phyloP scores from a whole-genome alignment of 768 basidiomycete genomes.

The Kwoniella shandongensis region DNA sequence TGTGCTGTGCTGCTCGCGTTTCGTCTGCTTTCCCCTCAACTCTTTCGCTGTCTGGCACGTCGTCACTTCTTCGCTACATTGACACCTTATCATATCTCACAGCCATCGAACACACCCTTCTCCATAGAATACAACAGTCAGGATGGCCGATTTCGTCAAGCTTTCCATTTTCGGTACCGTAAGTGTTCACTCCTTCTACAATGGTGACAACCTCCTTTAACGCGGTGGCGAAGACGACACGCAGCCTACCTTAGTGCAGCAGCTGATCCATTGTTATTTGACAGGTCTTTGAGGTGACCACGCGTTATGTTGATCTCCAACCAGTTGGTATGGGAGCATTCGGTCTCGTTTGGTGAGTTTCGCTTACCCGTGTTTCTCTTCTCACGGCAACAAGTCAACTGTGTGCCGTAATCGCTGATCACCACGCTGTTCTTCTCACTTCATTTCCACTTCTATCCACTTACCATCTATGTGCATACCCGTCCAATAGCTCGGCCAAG shows the following conservation, averaged over 20 bases:
- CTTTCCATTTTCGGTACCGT: constrained; percentile 98
- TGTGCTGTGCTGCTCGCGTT: not conserved
- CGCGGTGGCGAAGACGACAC: too few relatives aligned
- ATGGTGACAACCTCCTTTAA: not conserved
- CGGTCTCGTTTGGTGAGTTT: constrained; percentile 87
- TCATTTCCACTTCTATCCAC: not conserved
- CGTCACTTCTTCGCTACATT: too few relatives aligned
- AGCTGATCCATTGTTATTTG: not conserved
- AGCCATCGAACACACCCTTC: not conserved
- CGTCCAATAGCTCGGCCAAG: constrained; percentile 93
- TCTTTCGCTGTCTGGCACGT: not conserved
- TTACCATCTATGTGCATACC: not conserved
- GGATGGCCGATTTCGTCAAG: constrained; percentile 71
- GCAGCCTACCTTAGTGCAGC: too few relatives aligned
- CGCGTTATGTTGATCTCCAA: constrained; percentile 97
- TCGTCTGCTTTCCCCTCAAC: not conserved
- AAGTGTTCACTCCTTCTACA: constrained; percentile 5
- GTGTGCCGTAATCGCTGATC: not conserved
- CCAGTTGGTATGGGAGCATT: constrained; percentile 99
- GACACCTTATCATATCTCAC: too few relatives aligned
- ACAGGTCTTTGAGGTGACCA: constrained; percentile 72
- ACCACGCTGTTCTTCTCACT: not conserved
- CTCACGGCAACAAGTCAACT: not conserved
- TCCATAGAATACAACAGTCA: not conserved
- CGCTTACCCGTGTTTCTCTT: too few relatives aligned